Evolutionary conservation across 208 protist species (phyloP), one percentile per base, ranked within the genome.

Genomic region (Crithidia bombi): DNA sequence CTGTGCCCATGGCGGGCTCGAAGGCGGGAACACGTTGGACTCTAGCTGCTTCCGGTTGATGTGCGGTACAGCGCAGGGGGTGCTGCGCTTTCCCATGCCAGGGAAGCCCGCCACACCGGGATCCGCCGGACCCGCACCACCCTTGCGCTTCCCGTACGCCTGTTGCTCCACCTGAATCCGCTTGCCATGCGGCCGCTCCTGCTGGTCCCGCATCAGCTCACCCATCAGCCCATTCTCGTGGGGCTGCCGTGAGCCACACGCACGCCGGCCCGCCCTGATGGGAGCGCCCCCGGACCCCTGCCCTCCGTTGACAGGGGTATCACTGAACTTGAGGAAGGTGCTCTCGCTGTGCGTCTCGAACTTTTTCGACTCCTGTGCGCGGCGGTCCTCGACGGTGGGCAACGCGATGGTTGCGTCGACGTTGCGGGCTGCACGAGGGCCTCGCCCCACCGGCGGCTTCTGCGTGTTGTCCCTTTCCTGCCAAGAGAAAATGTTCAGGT

Each of bases 401-500:
- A 57, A 26, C 0, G 54, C 57, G 33, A 11, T 36, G 25, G 50
- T 65, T 7, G 38, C 47, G 3, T 61, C 44, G 32, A 47, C 44
- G 9, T 63, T 38, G 38, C 65, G 58, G 12, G 55, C 44, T 23
- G 57, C 69, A 28, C 54, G 52, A 21, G 56, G 47, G 43, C 63
- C 57, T 15, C 44, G 58, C 23, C 62, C 49, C 0, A 36, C 61
- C 36, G 58, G 64, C 6, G 25, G 4, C 32, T 66, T 33, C 23
- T 30, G 38, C 23, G 46, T 26, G 10, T 44, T 65, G 9, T 46
- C 23, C 5, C 14, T 39, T 25, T 67, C 56, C 19, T 96, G 77
- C 88, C 91, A 96, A 15, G 80, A 77, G 55, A 96, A 94, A 33
- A 93, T 65, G 73, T 93, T 94, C 14, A 93, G 73, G 49, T 78